Evolutionary conservation across 768 basidiomycete genomes (phyloP).

Genomic region (Russula emetica): DNA sequence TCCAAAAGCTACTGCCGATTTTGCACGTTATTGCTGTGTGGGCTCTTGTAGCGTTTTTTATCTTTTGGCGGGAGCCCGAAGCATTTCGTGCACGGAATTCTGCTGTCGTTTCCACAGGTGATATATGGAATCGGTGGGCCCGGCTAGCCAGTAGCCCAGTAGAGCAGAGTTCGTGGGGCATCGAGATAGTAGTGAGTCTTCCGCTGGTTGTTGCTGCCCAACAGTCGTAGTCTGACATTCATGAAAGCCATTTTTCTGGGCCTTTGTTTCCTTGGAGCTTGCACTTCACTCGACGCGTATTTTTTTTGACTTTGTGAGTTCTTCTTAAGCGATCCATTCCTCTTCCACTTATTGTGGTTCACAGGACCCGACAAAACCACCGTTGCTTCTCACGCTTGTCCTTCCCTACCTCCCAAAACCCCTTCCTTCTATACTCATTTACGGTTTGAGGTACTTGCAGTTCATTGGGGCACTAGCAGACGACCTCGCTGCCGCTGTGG

Average conservation of each 20-base stretch:
- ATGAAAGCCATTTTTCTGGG: conserved; percentile 75
- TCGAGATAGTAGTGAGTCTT: conserved; percentile 55
- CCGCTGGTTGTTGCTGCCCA: background rate
- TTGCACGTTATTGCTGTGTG: conserved; percentile 63
- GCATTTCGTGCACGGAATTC: conserved; percentile 40
- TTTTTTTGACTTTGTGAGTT: conserved; percentile 62
- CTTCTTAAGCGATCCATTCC: background rate
- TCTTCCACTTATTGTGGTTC: background rate
- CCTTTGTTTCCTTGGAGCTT: conserved; percentile 68
- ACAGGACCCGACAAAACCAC: conserved; percentile 57
- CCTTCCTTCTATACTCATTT: conserved; percentile 56
- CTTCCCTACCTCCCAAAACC: conserved; percentile 65
- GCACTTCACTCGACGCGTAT: conserved; percentile 68
- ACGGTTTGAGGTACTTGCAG: conserved; percentile 61
- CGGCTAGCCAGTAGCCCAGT: conserved; percentile 43
- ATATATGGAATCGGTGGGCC: conserved; percentile 61
- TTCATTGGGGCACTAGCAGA: conserved; percentile 66
- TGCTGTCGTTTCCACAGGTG: conserved; percentile 34
- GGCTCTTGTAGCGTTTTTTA: conserved; percentile 62
- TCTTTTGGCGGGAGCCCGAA: conserved; percentile 60
- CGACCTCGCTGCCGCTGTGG: conserved; percentile 62
- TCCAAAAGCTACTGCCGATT: conserved; percentile 62
- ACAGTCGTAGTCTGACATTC: conserved; percentile 8
- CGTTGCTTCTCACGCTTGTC: conserved; percentile 53
- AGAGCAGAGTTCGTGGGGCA: conserved; percentile 39